Conservation (phyloP, 768 basidiomycete genomes). For the Trametes gibbosa region DNA sequence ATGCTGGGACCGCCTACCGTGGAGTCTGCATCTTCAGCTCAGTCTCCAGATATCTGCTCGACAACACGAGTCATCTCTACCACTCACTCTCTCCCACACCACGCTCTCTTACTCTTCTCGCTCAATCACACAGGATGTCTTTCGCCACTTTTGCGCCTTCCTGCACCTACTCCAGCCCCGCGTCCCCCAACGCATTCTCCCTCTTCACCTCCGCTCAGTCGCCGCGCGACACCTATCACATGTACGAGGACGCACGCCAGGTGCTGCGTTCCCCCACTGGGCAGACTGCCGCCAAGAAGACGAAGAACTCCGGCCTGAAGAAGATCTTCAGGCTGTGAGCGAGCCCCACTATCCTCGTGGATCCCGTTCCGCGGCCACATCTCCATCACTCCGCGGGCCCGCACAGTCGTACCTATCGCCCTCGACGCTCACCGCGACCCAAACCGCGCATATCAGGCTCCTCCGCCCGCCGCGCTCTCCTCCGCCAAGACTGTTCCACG, state of each 20-base stretch:
- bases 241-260: conserved; percentile 22
- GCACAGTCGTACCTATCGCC: no score
- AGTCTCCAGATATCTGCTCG: neutral
- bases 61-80: conserved; percentile 2
- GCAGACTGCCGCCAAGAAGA: conserved; percentile 7
- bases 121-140: conserved; percentile 16
- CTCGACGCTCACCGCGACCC: no score
- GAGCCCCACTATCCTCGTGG: neutral
- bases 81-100: no score
- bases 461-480: no score
- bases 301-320: conserved; percentile 18
- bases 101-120: neutral
- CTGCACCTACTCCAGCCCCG: conserved; percentile 18
- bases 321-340: conserved; percentile 22
- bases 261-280: conserved; percentile 21
- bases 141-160: conserved; percentile 12
- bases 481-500: no score
- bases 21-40: conserved; percentile 2
- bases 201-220: conserved; percentile 19
- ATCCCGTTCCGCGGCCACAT: neutral
- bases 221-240: conserved; percentile 21
- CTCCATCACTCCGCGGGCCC: no score
- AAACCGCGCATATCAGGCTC: no score
- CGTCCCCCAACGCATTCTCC: conserved; percentile 20
- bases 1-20: neutral